Evolutionary conservation across 805 yeast species (phyloP).

Genomic region (Candida orba): DNA sequence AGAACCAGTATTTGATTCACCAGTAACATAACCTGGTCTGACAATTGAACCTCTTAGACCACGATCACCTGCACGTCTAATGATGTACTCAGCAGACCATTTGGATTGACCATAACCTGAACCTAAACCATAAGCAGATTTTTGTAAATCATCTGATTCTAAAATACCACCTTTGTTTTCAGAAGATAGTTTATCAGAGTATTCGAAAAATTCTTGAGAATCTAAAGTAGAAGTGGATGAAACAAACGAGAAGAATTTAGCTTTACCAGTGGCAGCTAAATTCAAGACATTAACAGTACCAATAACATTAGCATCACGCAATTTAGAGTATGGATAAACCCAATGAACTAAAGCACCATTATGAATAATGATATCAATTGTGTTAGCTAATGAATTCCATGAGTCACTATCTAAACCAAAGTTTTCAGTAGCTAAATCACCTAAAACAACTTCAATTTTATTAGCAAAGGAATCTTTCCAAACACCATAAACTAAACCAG

Average conservation of each 20-base stretch:
- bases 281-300: constrained; percentile 80
- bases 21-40: constrained; percentile 95
- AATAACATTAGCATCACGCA: constrained; percentile 89
- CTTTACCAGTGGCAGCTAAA: constrained; percentile 64
- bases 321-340: constrained; percentile 90
- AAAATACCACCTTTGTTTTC: constrained; percentile 66
- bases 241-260: constrained; percentile 84
- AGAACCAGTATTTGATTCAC: constrained; percentile 76
- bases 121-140: constrained; percentile 75
- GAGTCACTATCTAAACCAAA: constrained; percentile 56
- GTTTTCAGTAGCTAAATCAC: constrained; percentile 65
- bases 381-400: constrained; percentile 53
- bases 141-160: constrained; percentile 77
- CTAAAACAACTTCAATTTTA: constrained; percentile 67
- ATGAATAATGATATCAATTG: constrained; percentile 80
- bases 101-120: constrained; percentile 97
- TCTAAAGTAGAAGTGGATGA: constrained; percentile 94
- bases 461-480: constrained; percentile 48
- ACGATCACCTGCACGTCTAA: constrained; percentile 78
- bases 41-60: constrained; percentile 87
- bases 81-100: constrained; percentile 92
- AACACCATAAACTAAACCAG: constrained; percentile 74
- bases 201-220: constrained; percentile 66
- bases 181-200: constrained; percentile 63
- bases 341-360: constrained; percentile 98